Conservation (phyloP, 208 protist genomes). For the Wallacemonas sp. region DNA sequence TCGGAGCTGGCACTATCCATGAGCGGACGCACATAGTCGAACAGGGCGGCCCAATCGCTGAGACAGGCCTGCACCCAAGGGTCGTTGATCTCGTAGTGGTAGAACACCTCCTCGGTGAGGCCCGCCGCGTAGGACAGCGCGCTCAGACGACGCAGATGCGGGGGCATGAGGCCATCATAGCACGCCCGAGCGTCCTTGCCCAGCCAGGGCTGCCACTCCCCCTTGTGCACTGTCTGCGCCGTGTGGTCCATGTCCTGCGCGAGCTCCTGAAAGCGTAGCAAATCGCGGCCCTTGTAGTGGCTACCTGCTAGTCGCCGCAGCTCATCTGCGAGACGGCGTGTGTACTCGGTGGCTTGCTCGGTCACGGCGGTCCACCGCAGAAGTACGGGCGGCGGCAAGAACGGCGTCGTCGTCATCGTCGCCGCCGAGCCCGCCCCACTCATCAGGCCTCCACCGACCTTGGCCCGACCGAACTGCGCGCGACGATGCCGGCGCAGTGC, state of each 20-base stretch:
- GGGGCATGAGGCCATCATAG: constrained; percentile 37
- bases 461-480: too few species aligned
- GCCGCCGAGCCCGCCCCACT: constrained; percentile 9
- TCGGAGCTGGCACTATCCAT: constrained; percentile 38
- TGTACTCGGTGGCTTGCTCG: constrained; percentile 52
- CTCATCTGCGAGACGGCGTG: constrained; percentile 55
- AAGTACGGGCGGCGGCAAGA: constrained; percentile 36
- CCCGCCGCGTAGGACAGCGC: constrained; percentile 48
- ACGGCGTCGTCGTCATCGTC: too few species aligned
- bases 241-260: constrained; percentile 53
- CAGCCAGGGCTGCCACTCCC: constrained; percentile 22
- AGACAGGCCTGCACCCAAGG: constrained; percentile 79
- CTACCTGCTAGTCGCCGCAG: constrained; percentile 45
- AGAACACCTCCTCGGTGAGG: constrained; percentile 71
- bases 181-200: constrained; percentile 10
- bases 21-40: constrained; percentile 38
- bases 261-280: constrained; percentile 70
- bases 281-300: constrained; percentile 32
- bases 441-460: too few species aligned
- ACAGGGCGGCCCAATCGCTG: constrained; percentile 30
- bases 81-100: constrained; percentile 83
- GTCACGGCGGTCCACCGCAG: constrained; percentile 62
- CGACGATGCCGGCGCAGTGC: not conserved
- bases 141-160: constrained; percentile 60
- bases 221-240: constrained; percentile 20